phyloP scores from a whole-genome alignment of 306 rosid genomes.

The Lathyrus aphaca region DNA sequence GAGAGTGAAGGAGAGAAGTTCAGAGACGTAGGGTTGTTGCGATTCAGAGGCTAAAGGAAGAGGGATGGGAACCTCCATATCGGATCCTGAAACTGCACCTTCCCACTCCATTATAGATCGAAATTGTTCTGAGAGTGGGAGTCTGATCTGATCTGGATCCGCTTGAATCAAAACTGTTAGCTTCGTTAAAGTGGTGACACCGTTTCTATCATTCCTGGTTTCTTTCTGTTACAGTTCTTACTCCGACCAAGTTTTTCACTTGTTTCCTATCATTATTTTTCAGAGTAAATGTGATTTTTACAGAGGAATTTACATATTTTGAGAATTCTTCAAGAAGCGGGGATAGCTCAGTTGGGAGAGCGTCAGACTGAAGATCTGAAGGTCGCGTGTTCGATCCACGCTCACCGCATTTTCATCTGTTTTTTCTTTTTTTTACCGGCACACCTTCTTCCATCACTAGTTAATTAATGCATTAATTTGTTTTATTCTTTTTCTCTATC shows the following conservation, averaged over 20 bases:
- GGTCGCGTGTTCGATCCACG: slow-evolving; percentile 8
- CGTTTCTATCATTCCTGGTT: too few species aligned
- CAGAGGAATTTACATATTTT: too few species aligned
- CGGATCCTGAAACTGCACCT: slow-evolving; percentile 49
- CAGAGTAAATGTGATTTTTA: too few species aligned
- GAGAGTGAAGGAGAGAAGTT: slow-evolving; percentile 94
- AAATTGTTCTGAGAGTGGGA: background rate
- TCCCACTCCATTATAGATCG: slow-evolving; percentile 29
- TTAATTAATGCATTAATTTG: too few species aligned
- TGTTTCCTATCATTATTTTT: too few species aligned
- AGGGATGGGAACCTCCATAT: slow-evolving; percentile 60
- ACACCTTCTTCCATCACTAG: too few species aligned
- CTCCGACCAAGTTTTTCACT: too few species aligned
- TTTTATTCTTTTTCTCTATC: too few species aligned
- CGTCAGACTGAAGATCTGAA: slow-evolving; percentile 6
- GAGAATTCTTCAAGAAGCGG: background rate
- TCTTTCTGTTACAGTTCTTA: too few species aligned
- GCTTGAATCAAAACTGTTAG: background rate
- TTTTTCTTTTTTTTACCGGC: too few species aligned
- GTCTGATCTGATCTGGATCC: background rate
- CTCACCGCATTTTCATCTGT: background rate
- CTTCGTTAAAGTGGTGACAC: too few species aligned
- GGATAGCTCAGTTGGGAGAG: slow-evolving; percentile 7
- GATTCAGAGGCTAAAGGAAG: slow-evolving; percentile 76
- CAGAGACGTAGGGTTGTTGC: slow-evolving; percentile 95